Base-by-base conservation (phyloP, 495 filamentous ascomycete genomes). In the Neurospora discreta region DNA sequence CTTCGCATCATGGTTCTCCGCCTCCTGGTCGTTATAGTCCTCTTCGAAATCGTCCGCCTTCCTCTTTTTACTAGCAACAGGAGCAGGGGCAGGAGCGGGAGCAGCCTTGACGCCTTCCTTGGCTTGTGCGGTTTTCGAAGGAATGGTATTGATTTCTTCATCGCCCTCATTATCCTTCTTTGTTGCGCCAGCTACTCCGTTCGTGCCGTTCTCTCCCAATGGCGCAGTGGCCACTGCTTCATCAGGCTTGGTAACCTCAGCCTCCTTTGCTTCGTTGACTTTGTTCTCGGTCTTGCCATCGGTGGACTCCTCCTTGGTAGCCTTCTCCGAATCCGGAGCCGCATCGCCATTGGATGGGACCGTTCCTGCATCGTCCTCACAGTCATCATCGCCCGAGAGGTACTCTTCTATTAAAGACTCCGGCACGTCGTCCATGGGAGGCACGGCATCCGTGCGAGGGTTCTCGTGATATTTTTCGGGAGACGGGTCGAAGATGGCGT, bases 1-100 rank as follows among this genome's bases (percentile, higher is more conserved):
- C 69, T 82, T 83, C 39, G 76, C 75, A n/a, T 70, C 73, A 6
- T 73, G 75, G 26, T 78, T 75, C 0, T 71, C 73, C 10, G 75
- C 68, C 26, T 58, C 42, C 18, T 73, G 52, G 9, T 52, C 70
- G 20, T 76, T 71, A 36, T 36, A 36, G 6, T 75, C 75, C 43
- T 80, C 74, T 10, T 60, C 74, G 26, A 70, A 70, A 9, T 75
- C 70, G 1, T 70, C 68, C 23, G 75, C 73, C 18, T 65, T 52
- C 39, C 73, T 70, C 60, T 77, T 77, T 30, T 68, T 73, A 40
- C 39, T 69, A 5, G 73, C 6, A 11, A 52, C 40, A 6, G 70
- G 52, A 5, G 73, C 70, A 18, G 73, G 72, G 13, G 71, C 74
- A 18, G 73, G 72, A 13, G 71, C 73, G 7, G 77, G 70, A 13